Evolutionary conservation across 352 stramenopile species (phyloP), one percentile per base, ranked within the genome.

Genomic region (Thalassiosira delicatula): DNA sequence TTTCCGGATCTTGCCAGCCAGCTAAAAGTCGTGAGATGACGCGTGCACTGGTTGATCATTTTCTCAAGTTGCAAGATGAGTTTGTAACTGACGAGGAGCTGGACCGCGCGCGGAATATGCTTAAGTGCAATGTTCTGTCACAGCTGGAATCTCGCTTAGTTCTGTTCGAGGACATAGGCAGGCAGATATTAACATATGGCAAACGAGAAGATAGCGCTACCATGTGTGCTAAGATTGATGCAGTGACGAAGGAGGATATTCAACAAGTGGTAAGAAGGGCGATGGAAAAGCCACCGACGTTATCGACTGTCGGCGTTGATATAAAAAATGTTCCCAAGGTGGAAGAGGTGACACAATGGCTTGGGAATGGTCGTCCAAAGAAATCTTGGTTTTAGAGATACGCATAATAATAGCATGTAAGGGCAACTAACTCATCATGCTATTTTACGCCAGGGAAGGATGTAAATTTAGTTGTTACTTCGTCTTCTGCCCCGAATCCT

Each of bases 71-170:
- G 8, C 94, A 95, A 30, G 65, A 84, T n/a, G 65, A 92, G 35
- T 69, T 68, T 49, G 92, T 95, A 1, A 86, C 33, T 23, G 83
- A 94, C 46, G 85, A 95, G 62, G 92, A 99, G 89, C 92, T 99
- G 46, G 76, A 87, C 53, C 95, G 98, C 40, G 97, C 98, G 49
- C 97, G 98, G 88, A 99, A 99, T 90, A 98, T 99, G 95, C 95
- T 99, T 67, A 99, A 99, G 89, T 98, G 95, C 79, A 98, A 97
- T 66, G 95, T 99, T 51, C 92, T 99, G 56, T 99, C 98, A 89
- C 98, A 99, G 82, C 93, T 99, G 56, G 98, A 99, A 92, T 98
- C 94, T 27, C 92, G 97, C 30, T 93, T 98, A 85, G 96, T 99
- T 60, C 84, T 99, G 74, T 99, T 98, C 88, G 98, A 99, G 92